Conservation (phyloP, 2,329 filamentous ascomycete genomes). For the Aspergillus brunneoviolaceus region DNA sequence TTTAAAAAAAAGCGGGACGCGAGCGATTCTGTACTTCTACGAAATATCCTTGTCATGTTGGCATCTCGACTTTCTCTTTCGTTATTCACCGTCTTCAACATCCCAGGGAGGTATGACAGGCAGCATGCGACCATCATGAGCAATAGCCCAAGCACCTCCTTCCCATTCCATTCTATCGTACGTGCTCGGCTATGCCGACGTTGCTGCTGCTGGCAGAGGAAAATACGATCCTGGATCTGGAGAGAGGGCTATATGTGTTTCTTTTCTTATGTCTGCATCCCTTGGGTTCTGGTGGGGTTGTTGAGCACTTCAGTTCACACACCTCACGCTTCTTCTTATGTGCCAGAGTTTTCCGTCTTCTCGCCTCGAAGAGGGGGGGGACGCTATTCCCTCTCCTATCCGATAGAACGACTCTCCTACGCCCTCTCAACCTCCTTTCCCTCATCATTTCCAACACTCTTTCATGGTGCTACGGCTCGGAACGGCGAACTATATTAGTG, state of each 20-base stretch:
- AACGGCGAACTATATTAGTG: constrained; percentile 35
- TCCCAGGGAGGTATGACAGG: constrained; percentile 18
- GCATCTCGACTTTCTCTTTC: constrained; percentile 20
- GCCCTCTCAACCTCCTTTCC: constrained; percentile 19
- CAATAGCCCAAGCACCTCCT: constrained; percentile 14
- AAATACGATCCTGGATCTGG: constrained; percentile 14
- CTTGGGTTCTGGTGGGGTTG: constrained; percentile 6
- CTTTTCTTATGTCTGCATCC: constrained; percentile 16
- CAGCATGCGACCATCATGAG: constrained; percentile 20
- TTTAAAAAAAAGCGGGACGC: constrained; percentile 16
- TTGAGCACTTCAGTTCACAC: constrained; percentile 9
- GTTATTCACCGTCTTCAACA: constrained; percentile 18
- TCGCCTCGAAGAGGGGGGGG: constrained; percentile 15
- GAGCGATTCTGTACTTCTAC: constrained; percentile 22
- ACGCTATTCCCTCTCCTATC: constrained; percentile 2
- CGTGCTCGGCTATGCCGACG: constrained; percentile 18
- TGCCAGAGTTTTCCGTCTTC: constrained; percentile 12
- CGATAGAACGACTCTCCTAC: constrained; percentile 26
- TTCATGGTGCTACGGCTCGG: constrained; percentile 40
- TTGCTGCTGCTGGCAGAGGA: constrained; percentile 19
- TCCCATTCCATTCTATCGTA: constrained; percentile 16
- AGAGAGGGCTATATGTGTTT: constrained; percentile 18
- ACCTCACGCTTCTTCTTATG: constrained; percentile 7
- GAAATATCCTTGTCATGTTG: constrained; percentile 22
- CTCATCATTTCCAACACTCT: constrained; percentile 29